Conservation (phyloP, 306 rosid genomes). For the Fragaria nilgerrensis region DNA sequence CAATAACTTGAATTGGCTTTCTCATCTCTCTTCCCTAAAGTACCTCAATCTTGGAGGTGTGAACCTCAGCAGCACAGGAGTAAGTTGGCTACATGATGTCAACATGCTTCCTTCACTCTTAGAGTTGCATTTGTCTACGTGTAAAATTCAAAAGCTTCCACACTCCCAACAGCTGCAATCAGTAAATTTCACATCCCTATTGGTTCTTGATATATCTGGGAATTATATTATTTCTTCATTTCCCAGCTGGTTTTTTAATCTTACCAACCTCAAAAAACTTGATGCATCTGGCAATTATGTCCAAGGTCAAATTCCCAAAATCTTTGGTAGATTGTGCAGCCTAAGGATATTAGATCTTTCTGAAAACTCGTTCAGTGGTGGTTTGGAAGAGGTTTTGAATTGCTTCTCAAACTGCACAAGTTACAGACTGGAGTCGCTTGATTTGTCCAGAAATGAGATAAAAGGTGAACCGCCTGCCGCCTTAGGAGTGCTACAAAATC, state of each 20-base stretch:
- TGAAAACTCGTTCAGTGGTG: background rate
- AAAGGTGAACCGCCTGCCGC: background rate
- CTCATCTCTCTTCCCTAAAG: slow-evolving; percentile 21
- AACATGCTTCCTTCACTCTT: slow-evolving; percentile 2
- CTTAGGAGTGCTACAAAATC: background rate
- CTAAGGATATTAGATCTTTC: background rate
- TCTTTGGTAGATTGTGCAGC: background rate
- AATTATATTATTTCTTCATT: background rate
- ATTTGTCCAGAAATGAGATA: background rate
- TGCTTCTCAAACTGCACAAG: background rate
- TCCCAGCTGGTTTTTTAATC: slow-evolving; percentile 18
- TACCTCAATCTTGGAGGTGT: slow-evolving; percentile 16
- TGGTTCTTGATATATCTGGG: background rate
- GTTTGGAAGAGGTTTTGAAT: background rate
- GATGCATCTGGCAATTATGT: rapidly evolving
- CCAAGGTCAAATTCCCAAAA: background rate
- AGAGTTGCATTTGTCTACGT: background rate
- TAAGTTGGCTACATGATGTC: slow-evolving; percentile 2
- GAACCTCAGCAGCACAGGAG: slow-evolving; percentile 2
- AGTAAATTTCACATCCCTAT: background rate
- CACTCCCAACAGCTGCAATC: background rate
- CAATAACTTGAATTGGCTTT: slow-evolving; percentile 3
- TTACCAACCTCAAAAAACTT: background rate
- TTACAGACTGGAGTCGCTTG: background rate
- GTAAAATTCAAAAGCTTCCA: background rate